phyloP scores from a whole-genome alignment of 495 filamentous ascomycete genomes.

The Penicillium bialowiezense region DNA sequence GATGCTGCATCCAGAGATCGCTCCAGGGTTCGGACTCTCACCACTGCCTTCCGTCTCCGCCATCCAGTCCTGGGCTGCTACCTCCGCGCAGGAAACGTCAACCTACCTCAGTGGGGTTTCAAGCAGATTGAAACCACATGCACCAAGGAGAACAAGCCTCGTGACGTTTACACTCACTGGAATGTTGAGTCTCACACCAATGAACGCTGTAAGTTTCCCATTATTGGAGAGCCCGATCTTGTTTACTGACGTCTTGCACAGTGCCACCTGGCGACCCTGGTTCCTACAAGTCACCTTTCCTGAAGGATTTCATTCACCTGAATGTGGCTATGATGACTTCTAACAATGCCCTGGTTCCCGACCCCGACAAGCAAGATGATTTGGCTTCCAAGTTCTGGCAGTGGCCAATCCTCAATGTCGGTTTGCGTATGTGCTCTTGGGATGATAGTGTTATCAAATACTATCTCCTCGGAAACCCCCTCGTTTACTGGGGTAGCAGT shows the following conservation, averaged over 20 bases:
- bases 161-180: conserved; percentile 96
- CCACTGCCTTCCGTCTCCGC: conserved; percentile 86
- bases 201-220: conserved; percentile 73
- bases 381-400: conserved; percentile 97
- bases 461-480: conserved; percentile 94
- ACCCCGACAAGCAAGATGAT: conserved; percentile 98
- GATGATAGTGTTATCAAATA: conserved; percentile 95
- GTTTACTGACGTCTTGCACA: conserved; percentile 29
- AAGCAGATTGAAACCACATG: conserved; percentile 99
- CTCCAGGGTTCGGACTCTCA: conserved; percentile 85
- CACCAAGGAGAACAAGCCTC: conserved; percentile 86
- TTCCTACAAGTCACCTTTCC: conserved; percentile 93
- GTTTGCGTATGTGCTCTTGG: conserved; percentile 97
- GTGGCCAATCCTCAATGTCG: conserved; percentile 94
- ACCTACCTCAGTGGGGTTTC: conserved; percentile 98
- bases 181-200: conserved; percentile 96
- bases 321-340: conserved; percentile 99
- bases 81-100: conserved; percentile 90
- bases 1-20: conserved; percentile 85
- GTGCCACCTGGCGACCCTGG: conserved; percentile 89
- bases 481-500: conserved; percentile 95
- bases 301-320: conserved; percentile 93
- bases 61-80: conserved; percentile 87
- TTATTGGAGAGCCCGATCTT: conserved; percentile 7
- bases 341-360: conserved; percentile 96